phyloP scores from a whole-genome alignment of 2,329 filamentous ascomycete species.

The Exophiala mesophila region DNA sequence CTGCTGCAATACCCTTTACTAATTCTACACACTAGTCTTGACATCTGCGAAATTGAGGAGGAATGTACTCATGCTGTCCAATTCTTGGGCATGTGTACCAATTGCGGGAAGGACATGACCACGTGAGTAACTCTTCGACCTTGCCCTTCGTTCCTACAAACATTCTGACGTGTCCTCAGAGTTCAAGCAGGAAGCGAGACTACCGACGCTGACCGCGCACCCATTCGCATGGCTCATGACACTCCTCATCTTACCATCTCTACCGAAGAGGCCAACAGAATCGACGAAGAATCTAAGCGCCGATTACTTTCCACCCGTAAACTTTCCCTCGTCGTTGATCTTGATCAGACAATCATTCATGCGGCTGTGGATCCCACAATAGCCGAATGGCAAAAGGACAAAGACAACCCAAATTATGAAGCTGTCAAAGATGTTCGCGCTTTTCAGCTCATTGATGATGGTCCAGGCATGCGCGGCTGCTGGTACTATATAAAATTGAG shows the following conservation, averaged over 20 bases:
- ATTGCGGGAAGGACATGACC: conserved; percentile 96
- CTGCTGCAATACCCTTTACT: neutral
- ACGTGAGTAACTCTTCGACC: conserved; percentile 53
- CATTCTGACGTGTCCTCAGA: conserved; percentile 9
- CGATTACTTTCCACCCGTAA: conserved; percentile 76
- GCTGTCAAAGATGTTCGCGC: conserved; percentile 82
- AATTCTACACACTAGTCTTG: conserved; percentile 37
- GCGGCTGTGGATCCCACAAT: conserved; percentile 95
- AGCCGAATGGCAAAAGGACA: conserved; percentile 89
- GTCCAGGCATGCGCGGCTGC: conserved; percentile 67
- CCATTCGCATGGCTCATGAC: conserved; percentile 92
- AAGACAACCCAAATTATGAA: conserved; percentile 81
- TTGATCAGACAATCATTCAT: conserved; percentile 98
- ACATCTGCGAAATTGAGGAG: conserved; percentile 76
- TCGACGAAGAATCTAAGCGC: conserved; percentile 80
- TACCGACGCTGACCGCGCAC: conserved; percentile 65
- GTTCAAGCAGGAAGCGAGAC: conserved; percentile 19
- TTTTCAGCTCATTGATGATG: conserved; percentile 87
- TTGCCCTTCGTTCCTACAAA: too few relatives aligned
- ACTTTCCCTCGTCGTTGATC: conserved; percentile 88
- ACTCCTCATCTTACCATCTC: conserved; percentile 84
- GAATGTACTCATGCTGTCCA: conserved; percentile 87
- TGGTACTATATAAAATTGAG: conserved; percentile 99
- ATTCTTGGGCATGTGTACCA: conserved; percentile 81
- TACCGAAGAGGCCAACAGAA: conserved; percentile 68